Evolutionary conservation across 2,329 filamentous ascomycete genomes (phyloP).

Genomic region (Rutstroemia sydowiana): DNA sequence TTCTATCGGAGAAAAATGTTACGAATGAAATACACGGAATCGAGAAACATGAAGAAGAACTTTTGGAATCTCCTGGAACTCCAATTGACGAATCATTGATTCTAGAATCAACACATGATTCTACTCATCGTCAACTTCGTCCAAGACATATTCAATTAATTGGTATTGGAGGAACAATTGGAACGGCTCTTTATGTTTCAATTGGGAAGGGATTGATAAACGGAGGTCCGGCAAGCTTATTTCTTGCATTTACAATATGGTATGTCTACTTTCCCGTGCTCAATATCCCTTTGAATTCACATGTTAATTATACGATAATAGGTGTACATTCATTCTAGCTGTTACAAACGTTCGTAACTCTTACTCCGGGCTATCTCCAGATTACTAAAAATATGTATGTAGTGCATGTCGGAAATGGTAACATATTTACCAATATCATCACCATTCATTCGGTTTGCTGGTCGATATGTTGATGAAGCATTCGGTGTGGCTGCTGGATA

Average conservation of each 20-base stretch:
- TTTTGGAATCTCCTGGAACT: conserved; percentile 7
- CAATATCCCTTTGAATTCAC: background rate
- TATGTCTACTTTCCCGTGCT: conserved; percentile 11
- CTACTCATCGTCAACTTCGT: conserved; percentile 33
- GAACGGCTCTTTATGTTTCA: conserved; percentile 45
- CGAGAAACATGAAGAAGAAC: conserved; percentile 20
- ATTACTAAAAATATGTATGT: conserved; percentile 39
- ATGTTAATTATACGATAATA: conserved; percentile 37
- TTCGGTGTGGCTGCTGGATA: conserved; percentile 67
- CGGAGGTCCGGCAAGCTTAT: conserved; percentile 51
- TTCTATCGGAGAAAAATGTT: conserved; percentile 10
- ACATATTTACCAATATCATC: conserved; percentile 70
- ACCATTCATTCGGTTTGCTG: conserved; percentile 71
- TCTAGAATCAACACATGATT: conserved; percentile 15
- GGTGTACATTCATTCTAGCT: conserved; percentile 51
- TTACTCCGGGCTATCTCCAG: conserved; percentile 42
- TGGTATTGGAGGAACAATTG: conserved; percentile 58
- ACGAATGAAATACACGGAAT: conserved; percentile 8
- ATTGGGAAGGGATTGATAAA: conserved; percentile 52
- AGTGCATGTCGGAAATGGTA: conserved; percentile 62
- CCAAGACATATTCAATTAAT: conserved; percentile 33
- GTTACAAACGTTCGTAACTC: conserved; percentile 38
- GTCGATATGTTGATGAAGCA: conserved; percentile 67
- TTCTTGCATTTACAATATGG: conserved; percentile 54
- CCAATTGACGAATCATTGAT: conserved; percentile 12